Base-by-base conservation (phyloP, 2,329 filamentous ascomycete species). In the Mycosphaerella arachidis region DNA sequence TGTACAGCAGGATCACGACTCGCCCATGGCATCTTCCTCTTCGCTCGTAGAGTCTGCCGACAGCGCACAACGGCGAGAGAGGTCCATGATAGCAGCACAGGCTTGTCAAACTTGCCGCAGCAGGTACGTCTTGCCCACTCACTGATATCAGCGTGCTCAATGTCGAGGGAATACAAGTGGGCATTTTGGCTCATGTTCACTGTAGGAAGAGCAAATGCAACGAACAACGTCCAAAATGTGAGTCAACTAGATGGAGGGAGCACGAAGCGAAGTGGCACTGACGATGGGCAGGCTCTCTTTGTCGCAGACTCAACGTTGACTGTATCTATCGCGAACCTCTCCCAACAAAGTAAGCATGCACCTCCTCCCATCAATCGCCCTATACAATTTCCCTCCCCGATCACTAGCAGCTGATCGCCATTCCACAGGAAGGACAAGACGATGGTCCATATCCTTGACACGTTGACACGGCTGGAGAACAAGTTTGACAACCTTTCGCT, bases 201-300 rank as follows among this genome's bases (percentile, higher is more conserved):
- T 35, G 71, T 54, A 82, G 85, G 65, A 88, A 87, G 72, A 84
- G 86, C 65, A 84, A 82, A 75, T 88, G 85, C 72, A 84, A 86
- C 70, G 85, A 87, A 70, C 76, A 80, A 67, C 77, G 84, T 57
- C 85, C 85, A 18, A 84, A 83, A 71, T 88, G 85, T 69, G 58
- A 50, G 67, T 58, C 5, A 43, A n/a, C 6, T 16, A 43, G 46
- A 8, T 29, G 9, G 30, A 12, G 8, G 48, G n/a, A 30, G 30
- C 35, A n/a, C 43, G 20, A 6, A 50, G 9, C 18, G 20, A 6
- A 50, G 9, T 9, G 20, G 46, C 45, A 13, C 27, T 29, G 46
- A 40, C 37, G 29, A 27, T 18, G 43, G 8, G 27, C 33, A 72
- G 69, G 70, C 70, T 77, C 81, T 58, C 81, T 82, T 16, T 88